Evolutionary conservation across 495 filamentous ascomycete genomes (phyloP), one percentile per base, ranked within the genome.

Genomic region (Viridothelium virens): DNA sequence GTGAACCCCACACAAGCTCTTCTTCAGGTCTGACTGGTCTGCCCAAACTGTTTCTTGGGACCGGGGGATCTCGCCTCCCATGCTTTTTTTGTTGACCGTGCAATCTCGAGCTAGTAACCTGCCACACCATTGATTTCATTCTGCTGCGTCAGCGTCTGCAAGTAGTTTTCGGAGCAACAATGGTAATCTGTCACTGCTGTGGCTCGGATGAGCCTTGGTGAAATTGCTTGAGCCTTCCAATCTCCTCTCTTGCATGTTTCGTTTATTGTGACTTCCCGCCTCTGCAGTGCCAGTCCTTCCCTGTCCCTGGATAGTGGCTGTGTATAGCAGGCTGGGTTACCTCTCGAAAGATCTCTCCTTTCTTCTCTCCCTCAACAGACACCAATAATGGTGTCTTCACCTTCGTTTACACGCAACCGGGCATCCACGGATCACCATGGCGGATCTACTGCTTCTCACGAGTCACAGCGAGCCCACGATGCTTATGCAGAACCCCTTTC

Each of bases 401-500:
- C 53, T 59, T 59, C 50, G 68, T 72, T 71, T 36, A 70, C 68
- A 64, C 70, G 68, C 39, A 70, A 72, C 37, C 71, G 68, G 61
- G 61, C n/a, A 9, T 38, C 16, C 48, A 37, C 1, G 2, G 48
- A 6, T 4, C 25, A 50, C 16, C 37, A 63, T 41, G 11, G 18
- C 16, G 18, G 7, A 6, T 4, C 65, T 36, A 33, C 56, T 44
- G 4, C 59, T 46, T 63, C 65, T 33, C 46, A 62, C 53, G 37
- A 61, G n/a, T 38, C 59, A 62, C 67, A 67, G 38, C 62, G 67
- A 56, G 64, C 63, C 25, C 61, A 68, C 25, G 70, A 63, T 44
- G 63, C 68, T 63, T 64, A 66, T 9, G 56, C 46, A 66, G 64
- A 74, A 33, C 73, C 72, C 18, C 53, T 59, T 2, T 34, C 69